These are phyloP conservation scores for Juncus inflexus DNA, from an alignment of 176 grass and related monocot species.

Conservation along the genomic window DNA sequence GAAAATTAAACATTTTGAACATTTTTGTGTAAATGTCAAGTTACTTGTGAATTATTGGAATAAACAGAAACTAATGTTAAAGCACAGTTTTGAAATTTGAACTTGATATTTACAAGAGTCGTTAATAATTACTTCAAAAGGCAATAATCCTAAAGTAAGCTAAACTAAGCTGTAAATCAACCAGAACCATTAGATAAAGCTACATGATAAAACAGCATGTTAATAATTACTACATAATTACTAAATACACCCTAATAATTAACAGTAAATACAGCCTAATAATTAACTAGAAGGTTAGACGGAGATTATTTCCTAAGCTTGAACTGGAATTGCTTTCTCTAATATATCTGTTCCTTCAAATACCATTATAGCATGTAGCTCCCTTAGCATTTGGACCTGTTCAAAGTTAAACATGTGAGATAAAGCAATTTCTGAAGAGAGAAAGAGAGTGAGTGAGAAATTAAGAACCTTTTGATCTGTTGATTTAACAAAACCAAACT, in stretches of 20 bases:
- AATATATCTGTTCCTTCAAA: conserved; percentile 26
- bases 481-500: conserved; percentile 63
- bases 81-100: too few relatives aligned
- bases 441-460: neutral
- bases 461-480: conserved; percentile 48
- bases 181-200: too few relatives aligned
- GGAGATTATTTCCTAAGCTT: conserved; percentile 8
- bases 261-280: neutral
- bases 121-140: too few relatives aligned
- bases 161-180: too few relatives aligned
- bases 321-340: conserved; percentile 21
- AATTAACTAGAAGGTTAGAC: conserved; percentile 1
- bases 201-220: too few relatives aligned
- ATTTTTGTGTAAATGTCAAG: too few relatives aligned
- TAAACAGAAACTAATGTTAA: too few relatives aligned
- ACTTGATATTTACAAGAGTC: too few relatives aligned
- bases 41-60: too few relatives aligned
- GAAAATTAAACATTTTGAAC: too few relatives aligned
- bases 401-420: neutral
- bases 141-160: too few relatives aligned
- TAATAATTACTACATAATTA: too few relatives aligned
- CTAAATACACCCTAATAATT: conserved; percentile 1
- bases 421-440: neutral
- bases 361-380: conserved; percentile 22
- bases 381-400: conserved; percentile 29